Evolutionary conservation across 2,329 filamentous ascomycete genomes (phyloP), one percentile per base, ranked within the genome.

Genomic region (Cytospora piceicola): DNA sequence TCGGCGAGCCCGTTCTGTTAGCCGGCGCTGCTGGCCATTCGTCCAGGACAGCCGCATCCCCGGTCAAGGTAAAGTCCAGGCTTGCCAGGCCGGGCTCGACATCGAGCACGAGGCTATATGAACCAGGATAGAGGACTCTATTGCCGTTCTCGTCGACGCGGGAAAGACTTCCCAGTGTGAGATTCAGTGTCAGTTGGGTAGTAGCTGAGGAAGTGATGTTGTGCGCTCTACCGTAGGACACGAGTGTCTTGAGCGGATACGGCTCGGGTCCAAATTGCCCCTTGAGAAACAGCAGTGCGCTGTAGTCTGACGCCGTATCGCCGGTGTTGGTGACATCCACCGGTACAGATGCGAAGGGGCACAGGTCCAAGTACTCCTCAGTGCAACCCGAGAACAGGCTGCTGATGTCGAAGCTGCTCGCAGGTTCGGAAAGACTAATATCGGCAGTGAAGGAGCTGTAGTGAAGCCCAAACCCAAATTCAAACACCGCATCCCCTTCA

Each of bases 391-490:
- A 68, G 4, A 78, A 62, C 4, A 83, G 72, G 8, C 73, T 69
- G 1, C 78, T 67, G 67, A 82, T 82, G 59, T 72, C 63, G 57
- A 76, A 74, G 27, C 36, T 66, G 22, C 17, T 54, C 30, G 7
- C 27, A 3, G 71, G 64, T 1, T 65, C 58, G 4, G 73, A 69
- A 2, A 75, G 72, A 42, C 68, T 53, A 5, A 54, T 30, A 68
- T 67, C 20, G 7, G 74, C 71, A 17, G 71, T 68, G 69, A 88
- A 88, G 46, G 74, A 83, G 5, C 85, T 88, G 74, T 88, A 88
- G 71, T 88, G 84, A 66, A 87, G 70, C 0, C 85, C 86, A 65
- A 79, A 78, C 0, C 85, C 86, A 64, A 87, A 88, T 0, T 80
- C 79, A 58, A 82, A 79, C 3, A 85, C 78, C 0, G 82, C 77